These are phyloP conservation scores for Neodidymelliopsis sp. DNA, from an alignment of 2,329 filamentous ascomycete genomes.

Conservation along the genomic window DNA sequence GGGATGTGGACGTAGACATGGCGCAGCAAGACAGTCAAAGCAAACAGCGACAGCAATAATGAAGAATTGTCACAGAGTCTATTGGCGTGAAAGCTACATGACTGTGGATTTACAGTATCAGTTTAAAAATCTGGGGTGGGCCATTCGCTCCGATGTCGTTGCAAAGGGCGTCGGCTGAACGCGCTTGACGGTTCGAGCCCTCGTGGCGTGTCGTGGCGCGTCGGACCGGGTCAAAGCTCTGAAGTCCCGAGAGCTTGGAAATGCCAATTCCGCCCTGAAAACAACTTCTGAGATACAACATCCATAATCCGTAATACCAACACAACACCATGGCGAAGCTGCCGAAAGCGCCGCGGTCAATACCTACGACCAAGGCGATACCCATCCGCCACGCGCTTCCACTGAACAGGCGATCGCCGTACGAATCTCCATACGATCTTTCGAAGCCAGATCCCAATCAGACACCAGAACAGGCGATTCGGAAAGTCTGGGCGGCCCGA, in stretches of 20 bases:
- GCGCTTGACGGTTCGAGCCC: slow-evolving; percentile 28
- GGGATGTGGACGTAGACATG: slow-evolving; percentile 26
- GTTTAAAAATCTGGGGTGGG: slow-evolving; percentile 20
- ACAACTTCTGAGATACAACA: neutral
- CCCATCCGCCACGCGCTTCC: slow-evolving; percentile 29
- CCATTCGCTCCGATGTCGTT: slow-evolving; percentile 40
- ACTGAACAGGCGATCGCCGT: slow-evolving; percentile 25
- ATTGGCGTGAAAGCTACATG: neutral
- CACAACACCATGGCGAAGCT: slow-evolving; percentile 41
- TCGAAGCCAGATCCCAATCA: slow-evolving; percentile 21
- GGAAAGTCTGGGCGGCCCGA: slow-evolving; percentile 36
- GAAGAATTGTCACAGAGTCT: neutral
- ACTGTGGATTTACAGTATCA: no score
- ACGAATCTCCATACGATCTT: slow-evolving; percentile 19
- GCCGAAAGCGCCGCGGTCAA: slow-evolving; percentile 35
- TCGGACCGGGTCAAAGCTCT: slow-evolving; percentile 6
- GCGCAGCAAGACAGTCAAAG: slow-evolving; percentile 5
- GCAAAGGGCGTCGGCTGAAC: slow-evolving; percentile 30
- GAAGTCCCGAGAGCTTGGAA: slow-evolving; percentile 14
- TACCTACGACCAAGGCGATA: slow-evolving; percentile 30
- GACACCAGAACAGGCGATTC: slow-evolving; percentile 27
- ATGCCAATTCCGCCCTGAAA: slow-evolving; percentile 2
- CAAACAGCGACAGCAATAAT: slow-evolving; percentile 4
- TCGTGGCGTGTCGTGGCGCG: slow-evolving; percentile 15
- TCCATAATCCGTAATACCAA: neutral